Evolutionary conservation across 768 basidiomycete species (phyloP).

Genomic region (Xerocomellus chrysenteron): DNA sequence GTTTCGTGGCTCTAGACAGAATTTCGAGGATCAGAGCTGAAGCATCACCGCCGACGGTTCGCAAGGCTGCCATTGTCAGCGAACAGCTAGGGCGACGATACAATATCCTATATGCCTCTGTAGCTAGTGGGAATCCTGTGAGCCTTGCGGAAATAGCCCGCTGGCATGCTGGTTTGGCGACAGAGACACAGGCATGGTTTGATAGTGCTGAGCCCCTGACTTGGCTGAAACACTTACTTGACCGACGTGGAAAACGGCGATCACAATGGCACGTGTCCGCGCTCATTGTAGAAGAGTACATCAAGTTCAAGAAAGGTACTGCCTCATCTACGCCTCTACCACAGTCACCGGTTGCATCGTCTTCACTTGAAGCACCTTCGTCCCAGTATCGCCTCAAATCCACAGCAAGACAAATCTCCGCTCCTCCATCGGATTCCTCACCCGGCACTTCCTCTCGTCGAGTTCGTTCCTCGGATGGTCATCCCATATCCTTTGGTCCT

Average conservation of each 20-base stretch:
- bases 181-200: constrained; percentile 47
- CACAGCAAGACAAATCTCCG: constrained; percentile 20
- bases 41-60: constrained; percentile 51
- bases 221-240: constrained; percentile 68
- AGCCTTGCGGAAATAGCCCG: constrained; percentile 52
- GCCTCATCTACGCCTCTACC: constrained; percentile 12
- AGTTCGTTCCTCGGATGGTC: constrained; percentile 45
- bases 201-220: constrained; percentile 68
- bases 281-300: constrained; percentile 65
- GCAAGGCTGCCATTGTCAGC: constrained; percentile 62
- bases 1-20: constrained; percentile 44
- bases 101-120: constrained; percentile 44
- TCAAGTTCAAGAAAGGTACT: constrained; percentile 39
- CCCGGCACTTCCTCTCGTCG: constrained; percentile 40
- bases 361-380: constrained; percentile 14
- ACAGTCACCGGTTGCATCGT: constrained; percentile 14
- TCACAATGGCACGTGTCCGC: constrained; percentile 68
- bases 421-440: constrained; percentile 40
- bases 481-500: constrained; percentile 56
- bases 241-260: constrained; percentile 43
- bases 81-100: constrained; percentile 71
- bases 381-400: constrained; percentile 13
- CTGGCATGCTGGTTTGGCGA: constrained; percentile 60
- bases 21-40: constrained; percentile 51
- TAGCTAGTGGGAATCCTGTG: constrained; percentile 34